Conservation (phyloP, 805 yeast species). For the Wickerhamiella spandovensis region DNA sequence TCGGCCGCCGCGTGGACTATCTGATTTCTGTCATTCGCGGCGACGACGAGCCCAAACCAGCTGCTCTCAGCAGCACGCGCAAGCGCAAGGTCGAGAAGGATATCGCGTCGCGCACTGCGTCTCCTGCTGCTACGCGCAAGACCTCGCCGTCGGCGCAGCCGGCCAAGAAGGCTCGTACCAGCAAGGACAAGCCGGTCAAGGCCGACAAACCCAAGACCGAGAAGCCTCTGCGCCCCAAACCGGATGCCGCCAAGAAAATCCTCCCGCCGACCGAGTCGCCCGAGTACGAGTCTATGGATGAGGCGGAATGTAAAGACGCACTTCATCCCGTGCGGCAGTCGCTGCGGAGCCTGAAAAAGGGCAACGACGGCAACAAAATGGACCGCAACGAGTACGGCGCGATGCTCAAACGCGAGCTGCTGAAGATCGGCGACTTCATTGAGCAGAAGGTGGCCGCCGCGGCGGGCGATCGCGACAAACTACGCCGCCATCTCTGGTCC, state of each 20-base stretch:
- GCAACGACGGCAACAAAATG: constrained; percentile 43
- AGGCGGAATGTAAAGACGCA: constrained; percentile 44
- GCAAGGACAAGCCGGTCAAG: not conserved
- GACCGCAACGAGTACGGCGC: constrained; percentile 68
- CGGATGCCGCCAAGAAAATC: constrained; percentile 2
- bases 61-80: not conserved
- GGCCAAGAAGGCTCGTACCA: constrained; percentile 9
- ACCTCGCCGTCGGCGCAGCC: constrained; percentile 6
- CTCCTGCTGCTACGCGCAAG: constrained; percentile 2
- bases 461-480: constrained; percentile 27
- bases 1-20: constrained; percentile 84
- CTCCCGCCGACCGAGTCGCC: constrained; percentile 20
- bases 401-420: constrained; percentile 52
- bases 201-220: constrained; percentile 1
- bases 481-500: constrained; percentile 64
- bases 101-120: constrained; percentile 12
- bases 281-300: constrained; percentile 73
- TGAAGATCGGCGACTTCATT: constrained; percentile 64
- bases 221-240: constrained; percentile 15
- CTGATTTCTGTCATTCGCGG: constrained; percentile 58
- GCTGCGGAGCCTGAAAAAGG: constrained; percentile 51
- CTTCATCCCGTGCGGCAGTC: constrained; percentile 59
- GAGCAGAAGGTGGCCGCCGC: constrained; percentile 26
- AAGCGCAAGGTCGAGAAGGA: constrained; percentile 13
- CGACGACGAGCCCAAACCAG: constrained; percentile 25